Percentiles rank a stretch among this genome's conserved stretches.
Conservation (phyloP, 2,329 filamentous ascomycete genomes). For the Botrytis porri region DNA sequence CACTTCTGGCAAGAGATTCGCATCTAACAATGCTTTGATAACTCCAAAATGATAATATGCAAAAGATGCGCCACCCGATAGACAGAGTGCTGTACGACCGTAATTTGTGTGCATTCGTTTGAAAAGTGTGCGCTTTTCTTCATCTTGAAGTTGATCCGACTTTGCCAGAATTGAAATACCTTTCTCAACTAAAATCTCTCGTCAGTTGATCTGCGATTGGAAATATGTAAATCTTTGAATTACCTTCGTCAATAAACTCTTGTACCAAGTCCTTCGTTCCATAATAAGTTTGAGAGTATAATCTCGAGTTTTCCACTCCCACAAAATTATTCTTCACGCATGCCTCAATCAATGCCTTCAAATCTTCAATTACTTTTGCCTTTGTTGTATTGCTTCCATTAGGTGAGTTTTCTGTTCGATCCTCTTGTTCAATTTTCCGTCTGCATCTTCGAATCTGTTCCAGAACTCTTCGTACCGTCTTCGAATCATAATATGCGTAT, state of each 20-base stretch:
- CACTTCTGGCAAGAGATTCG: conserved; percentile 81
- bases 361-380: conserved; percentile 64
- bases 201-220: conserved; percentile 20
- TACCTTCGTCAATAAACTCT: conserved; percentile 80
- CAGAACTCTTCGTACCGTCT: conserved; percentile 74
- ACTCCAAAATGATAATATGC: conserved; percentile 97
- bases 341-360: conserved; percentile 76
- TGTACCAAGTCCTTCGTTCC: conserved; percentile 96
- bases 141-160: conserved; percentile 63
- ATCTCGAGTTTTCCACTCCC: conserved; percentile 83
- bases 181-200: conserved; percentile 52
- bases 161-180: conserved; percentile 65
- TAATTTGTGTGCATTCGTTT: conserved; percentile 88
- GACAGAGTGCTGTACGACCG: conserved; percentile 85
- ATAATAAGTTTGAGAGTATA: conserved; percentile 98
- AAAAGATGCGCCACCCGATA: conserved; percentile 91
- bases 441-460: conserved; percentile 69
- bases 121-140: conserved; percentile 78
- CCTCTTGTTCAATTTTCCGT: conserved; percentile 51
- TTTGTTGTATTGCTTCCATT: conserved; percentile 39
- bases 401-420: conserved; percentile 43
- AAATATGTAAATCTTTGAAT: conserved; percentile 32
- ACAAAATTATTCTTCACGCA: conserved; percentile 98
- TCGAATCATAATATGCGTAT: conserved; percentile 83
- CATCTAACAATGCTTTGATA: conserved; percentile 82